Base-by-base conservation (phyloP, 1,284 basidiomycete species). In the Chiua sp. region DNA sequence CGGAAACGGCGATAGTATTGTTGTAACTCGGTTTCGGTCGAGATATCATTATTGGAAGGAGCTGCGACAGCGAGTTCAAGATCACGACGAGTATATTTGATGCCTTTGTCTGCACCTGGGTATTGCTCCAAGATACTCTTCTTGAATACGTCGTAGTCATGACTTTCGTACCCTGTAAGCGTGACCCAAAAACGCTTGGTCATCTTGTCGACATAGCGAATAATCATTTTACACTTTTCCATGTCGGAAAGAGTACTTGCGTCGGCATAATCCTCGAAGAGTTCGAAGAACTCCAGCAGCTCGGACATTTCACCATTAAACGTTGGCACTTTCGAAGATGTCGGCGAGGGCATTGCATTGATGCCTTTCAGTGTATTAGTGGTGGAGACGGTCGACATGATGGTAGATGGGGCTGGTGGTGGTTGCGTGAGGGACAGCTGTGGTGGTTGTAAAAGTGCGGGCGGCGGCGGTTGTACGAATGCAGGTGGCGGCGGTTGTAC, bases 161-260 rank as follows among this genome's bases (percentile, higher is more conserved):
- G 54, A 7, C n/a, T 55, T 13, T 55, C 39, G 26, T 58, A 62
- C 1, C 56, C 46, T 0, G n/a, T 8, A 0, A 63, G 62, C 1
- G 28, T 59, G 6, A 59, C 35, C 57, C 61, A 63, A 32, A 64
- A 65, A 7, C 16, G 47, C 22, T 65, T 62, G 0, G 50, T 65
- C 4, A 20, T 4, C 3, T 47, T 48, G 32, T 65, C 39, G 0
- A 59, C 32, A 15, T 65, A 65, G 42, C n/a, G 16, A 44, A 32
- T 32, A 32, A 32, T 32, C 8, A 32, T 32, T 10, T 44, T 44
- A 11, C 42, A 44, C 12, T 44, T 44, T 13, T 44, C 42, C 5
- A 8, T 11, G 12, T 44, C 11, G n/a, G 10, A n/a, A n/a, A 44
- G 42, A 3, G 13, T 22, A n/a, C 42, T n/a, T 2, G 20, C 42